Percentiles rank a stretch among this genome's conserved stretches.
phyloP scores from a whole-genome alignment of 2,329 filamentous ascomycete genomes.

The Fusarium marasasianum region DNA sequence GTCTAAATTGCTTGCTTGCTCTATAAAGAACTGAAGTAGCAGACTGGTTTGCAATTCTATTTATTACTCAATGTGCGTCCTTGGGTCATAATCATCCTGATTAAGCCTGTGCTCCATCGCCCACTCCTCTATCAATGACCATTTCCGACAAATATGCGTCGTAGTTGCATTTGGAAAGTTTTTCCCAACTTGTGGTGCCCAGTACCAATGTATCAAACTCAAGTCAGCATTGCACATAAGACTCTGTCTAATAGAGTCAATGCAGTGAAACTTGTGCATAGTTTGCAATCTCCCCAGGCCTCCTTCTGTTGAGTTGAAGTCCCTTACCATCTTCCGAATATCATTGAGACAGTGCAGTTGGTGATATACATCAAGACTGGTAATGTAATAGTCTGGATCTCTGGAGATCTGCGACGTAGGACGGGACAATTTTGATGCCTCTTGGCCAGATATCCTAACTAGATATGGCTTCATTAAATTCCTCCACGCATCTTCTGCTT shows the following conservation, averaged over 20 bases:
- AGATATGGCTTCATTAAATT: background rate
- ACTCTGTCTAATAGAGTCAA: background rate
- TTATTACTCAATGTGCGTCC: background rate
- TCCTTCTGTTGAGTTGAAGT: background rate
- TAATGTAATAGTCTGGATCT: background rate
- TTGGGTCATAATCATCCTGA: background rate
- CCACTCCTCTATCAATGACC: background rate
- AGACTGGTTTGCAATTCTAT: background rate
- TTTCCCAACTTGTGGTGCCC: background rate
- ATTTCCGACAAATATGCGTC: background rate
- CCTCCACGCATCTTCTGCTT: background rate
- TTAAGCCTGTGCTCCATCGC: background rate
- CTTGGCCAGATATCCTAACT: background rate
- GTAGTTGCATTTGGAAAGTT: background rate
- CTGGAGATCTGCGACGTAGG: background rate
- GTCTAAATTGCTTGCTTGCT: background rate
- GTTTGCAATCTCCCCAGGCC: background rate
- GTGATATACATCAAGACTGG: conserved; percentile 2
- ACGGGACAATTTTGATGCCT: background rate
- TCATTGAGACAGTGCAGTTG: conserved; percentile 1
- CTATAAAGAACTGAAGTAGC: background rate
- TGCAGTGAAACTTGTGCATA: conserved; percentile 6
- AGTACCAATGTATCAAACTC: background rate
- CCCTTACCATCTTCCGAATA: background rate
- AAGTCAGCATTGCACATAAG: background rate